Evolutionary conservation across 495 filamentous ascomycete species (phyloP).

Genomic region (Recurvomyces mirabilis): DNA sequence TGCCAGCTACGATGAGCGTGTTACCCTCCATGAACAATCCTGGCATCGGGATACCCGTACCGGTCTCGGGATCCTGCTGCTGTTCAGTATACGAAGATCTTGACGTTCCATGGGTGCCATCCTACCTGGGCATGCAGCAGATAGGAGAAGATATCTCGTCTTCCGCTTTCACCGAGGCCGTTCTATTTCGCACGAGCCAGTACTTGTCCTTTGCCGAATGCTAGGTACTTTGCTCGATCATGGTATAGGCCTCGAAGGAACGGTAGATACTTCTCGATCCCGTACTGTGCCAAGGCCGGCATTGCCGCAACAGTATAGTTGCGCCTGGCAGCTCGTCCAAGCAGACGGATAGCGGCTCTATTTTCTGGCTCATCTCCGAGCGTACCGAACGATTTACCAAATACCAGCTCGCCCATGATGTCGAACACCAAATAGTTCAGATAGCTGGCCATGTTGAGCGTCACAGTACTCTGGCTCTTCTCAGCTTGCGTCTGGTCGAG

Average conservation of each 20-base stretch:
- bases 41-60: too few species aligned
- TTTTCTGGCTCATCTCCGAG: conserved; percentile 28
- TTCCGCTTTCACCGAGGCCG: conserved; percentile 1
- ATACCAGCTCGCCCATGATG: conserved; percentile 59
- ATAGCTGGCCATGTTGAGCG: conserved; percentile 48
- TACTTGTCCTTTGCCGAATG: conserved; percentile 9
- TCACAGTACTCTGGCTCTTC: conserved; percentile 36
- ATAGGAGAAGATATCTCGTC: conserved; percentile 10
- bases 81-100: too few species aligned
- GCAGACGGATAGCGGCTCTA: conserved; percentile 1
- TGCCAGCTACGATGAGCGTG: conserved; percentile 30
- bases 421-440: conserved; percentile 60
- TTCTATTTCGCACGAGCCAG: conserved; percentile 1
- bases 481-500: neutral
- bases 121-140: conserved; percentile 19
- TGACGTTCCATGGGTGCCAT: too few species aligned
- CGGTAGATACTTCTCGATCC: conserved; percentile 7
- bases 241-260: conserved; percentile 2
- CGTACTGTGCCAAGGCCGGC: neutral
- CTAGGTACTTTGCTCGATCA: conserved; percentile 5
- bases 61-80: too few species aligned
- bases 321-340: conserved; percentile 8
- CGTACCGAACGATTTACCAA: conserved; percentile 63
- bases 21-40: conserved; percentile 32
- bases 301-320: conserved; percentile 8